phyloP scores from a whole-genome alignment of 768 basidiomycete species.

The Boletus subcaerulescens region DNA sequence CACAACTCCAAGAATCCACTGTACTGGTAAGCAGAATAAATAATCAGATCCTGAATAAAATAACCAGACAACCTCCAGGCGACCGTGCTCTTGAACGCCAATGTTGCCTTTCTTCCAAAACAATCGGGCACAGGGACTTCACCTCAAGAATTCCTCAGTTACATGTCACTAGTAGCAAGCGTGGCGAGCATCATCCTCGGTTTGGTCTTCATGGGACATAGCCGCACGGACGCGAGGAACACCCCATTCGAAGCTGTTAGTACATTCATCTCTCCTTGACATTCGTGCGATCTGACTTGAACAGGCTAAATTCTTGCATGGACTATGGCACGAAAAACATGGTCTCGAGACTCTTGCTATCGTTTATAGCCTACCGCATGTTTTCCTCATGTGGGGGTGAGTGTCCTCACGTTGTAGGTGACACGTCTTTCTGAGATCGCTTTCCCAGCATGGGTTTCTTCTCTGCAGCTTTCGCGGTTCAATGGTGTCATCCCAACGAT shows the following conservation, averaged over 20 bases:
- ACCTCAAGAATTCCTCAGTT: constrained; percentile 39
- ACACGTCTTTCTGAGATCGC: not conserved
- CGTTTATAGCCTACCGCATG: constrained; percentile 53
- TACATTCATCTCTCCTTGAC: not conserved
- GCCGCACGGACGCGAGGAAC: constrained; percentile 32
- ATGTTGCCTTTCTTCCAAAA: constrained; percentile 61
- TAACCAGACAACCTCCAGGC: constrained; percentile 33
- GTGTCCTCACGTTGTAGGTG: constrained; percentile 19
- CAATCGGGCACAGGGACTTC: constrained; percentile 31
- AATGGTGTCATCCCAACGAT: constrained; percentile 21
- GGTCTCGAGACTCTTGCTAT: constrained; percentile 52
- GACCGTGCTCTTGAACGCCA: constrained; percentile 51
- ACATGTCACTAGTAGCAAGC: constrained; percentile 42
- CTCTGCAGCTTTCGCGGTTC: constrained; percentile 21
- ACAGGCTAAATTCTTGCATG: constrained; percentile 15
- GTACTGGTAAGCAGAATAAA: constrained; percentile 43
- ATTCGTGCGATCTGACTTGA: not conserved
- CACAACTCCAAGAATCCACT: constrained; percentile 51
- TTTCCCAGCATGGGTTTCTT: constrained; percentile 29
- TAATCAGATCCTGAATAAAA: not conserved
- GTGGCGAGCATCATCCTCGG: constrained; percentile 34
- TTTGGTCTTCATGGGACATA: constrained; percentile 45
- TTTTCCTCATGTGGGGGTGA: constrained; percentile 59
- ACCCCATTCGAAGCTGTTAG: constrained; percentile 38
- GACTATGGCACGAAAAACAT: constrained; percentile 24